A percentile compares a stretch with the other conserved stretches of the same genome.
Evolutionary conservation across 306 rosid species (phyloP).

Genomic region (Prunus mira): DNA sequence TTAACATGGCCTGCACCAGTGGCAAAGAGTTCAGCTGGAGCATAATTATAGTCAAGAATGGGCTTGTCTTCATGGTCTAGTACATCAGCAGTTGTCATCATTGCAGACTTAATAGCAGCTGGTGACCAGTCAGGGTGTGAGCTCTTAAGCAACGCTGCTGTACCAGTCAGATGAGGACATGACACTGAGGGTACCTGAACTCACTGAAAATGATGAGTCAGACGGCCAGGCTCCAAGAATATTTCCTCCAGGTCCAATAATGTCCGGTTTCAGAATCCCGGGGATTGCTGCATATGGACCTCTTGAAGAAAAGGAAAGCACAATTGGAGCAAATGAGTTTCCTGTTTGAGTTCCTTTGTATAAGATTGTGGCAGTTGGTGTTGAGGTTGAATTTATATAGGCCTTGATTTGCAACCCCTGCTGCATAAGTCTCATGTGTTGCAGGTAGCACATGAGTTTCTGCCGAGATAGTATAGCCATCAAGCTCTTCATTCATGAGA

Average conservation of each 20-base stretch:
- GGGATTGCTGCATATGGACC: constrained; percentile 48
- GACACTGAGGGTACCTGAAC: constrained; percentile 52
- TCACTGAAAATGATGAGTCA: constrained; percentile 3
- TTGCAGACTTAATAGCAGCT: constrained; percentile 53
- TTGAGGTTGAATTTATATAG: constrained; percentile 33
- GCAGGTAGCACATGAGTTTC: no score
- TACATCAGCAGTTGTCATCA: constrained; percentile 19
- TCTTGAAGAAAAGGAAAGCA: constrained; percentile 46
- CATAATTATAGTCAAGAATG: not conserved
- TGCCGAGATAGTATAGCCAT: no score
- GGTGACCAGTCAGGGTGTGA: constrained; percentile 68
- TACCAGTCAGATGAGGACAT: constrained; percentile 53
- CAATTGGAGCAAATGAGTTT: constrained; percentile 34
- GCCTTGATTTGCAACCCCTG: constrained; percentile 22
- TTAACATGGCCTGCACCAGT: constrained; percentile 59
- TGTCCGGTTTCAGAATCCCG: constrained; percentile 54
- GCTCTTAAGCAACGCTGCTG: constrained; percentile 49
- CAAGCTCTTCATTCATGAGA: no score
- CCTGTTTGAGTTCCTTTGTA: constrained; percentile 52
- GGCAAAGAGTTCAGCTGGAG: constrained; percentile 37
- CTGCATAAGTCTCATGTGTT: no score
- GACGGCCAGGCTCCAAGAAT: no score
- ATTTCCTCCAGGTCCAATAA: constrained; percentile 41
- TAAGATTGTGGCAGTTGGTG: constrained; percentile 38
- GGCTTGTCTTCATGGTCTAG: not conserved